phyloP scores from a whole-genome alignment of 495 filamentous ascomycete genomes.

The Xylaria acuta region DNA sequence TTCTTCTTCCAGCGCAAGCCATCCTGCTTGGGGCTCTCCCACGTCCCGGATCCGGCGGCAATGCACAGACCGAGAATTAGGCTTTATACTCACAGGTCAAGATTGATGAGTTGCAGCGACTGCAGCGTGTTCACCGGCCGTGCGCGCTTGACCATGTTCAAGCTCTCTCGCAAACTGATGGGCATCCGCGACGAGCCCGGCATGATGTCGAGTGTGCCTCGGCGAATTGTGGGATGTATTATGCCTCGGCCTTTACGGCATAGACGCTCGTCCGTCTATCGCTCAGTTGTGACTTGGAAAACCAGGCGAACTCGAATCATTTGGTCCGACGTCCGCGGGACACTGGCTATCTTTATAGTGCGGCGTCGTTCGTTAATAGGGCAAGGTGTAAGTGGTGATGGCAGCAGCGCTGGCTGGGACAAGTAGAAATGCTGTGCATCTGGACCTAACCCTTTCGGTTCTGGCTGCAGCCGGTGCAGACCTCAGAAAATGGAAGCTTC shows the following conservation, averaged over 20 bases:
- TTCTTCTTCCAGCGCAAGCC: neutral
- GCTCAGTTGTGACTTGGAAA: neutral
- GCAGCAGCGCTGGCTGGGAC: neutral
- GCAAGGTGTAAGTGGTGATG: constrained; percentile 4
- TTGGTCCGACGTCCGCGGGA: neutral
- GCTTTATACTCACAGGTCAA: constrained; percentile 74
- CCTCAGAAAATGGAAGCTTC: constrained; percentile 7
- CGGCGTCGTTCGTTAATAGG: neutral
- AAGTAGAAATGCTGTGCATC: neutral
- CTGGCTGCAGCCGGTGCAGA: neutral
- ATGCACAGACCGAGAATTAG: neutral
- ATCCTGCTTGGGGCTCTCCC: neutral
- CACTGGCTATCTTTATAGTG: constrained; percentile 1
- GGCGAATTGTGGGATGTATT: constrained; percentile 25
- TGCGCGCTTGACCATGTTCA: constrained; percentile 59
- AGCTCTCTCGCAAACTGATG: constrained; percentile 68
- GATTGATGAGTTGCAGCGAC: constrained; percentile 61
- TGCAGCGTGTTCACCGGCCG: constrained; percentile 63
- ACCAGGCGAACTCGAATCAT: constrained; percentile 1
- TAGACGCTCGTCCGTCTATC: neutral
- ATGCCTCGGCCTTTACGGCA: constrained; percentile 6
- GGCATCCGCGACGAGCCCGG: constrained; percentile 71
- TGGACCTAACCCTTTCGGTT: constrained; percentile 1
- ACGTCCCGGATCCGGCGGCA: neutral
- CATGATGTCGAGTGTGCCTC: constrained; percentile 46